phyloP scores from a whole-genome alignment of 345 rosid genomes.

The Hypericum androsaemum region DNA sequence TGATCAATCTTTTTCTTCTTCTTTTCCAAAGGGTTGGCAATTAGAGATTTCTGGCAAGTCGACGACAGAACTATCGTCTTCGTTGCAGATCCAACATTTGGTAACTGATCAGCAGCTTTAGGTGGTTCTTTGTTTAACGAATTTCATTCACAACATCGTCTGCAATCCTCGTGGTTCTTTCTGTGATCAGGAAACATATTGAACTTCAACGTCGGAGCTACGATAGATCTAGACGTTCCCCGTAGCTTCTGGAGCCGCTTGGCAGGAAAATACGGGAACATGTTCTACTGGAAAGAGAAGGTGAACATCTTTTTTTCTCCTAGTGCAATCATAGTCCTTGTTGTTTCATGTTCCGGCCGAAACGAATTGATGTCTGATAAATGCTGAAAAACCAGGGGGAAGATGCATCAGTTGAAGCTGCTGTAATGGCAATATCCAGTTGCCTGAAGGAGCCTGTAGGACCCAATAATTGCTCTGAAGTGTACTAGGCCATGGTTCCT shows the following conservation, averaged over 20 bases:
- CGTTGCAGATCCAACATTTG: constrained; percentile 85
- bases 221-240: constrained; percentile 71
- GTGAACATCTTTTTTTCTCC: constrained; percentile 12
- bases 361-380: neutral
- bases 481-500: constrained; percentile 24
- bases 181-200: constrained; percentile 53
- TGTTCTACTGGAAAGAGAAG: constrained; percentile 85
- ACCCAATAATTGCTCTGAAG: constrained; percentile 66
- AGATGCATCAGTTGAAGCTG: constrained; percentile 85
- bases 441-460: constrained; percentile 78
- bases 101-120: constrained; percentile 20
- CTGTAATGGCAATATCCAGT: constrained; percentile 75
- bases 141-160: too few relatives aligned
- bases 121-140: too few relatives aligned
- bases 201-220: constrained; percentile 76
- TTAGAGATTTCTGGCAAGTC: constrained; percentile 78
- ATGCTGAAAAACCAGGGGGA: constrained; percentile 53
- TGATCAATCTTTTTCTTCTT: neutral
- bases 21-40: constrained; percentile 52
- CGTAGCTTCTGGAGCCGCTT: constrained; percentile 83
- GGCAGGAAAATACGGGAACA: constrained; percentile 57
- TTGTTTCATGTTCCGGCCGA: neutral
- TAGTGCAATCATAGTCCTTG: too few relatives aligned
- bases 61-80: constrained; percentile 84
- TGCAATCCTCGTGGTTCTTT: neutral